Conservation (phyloP, 192 early-diverging fungal genomes). For the Irineochytrium annulatum region DNA sequence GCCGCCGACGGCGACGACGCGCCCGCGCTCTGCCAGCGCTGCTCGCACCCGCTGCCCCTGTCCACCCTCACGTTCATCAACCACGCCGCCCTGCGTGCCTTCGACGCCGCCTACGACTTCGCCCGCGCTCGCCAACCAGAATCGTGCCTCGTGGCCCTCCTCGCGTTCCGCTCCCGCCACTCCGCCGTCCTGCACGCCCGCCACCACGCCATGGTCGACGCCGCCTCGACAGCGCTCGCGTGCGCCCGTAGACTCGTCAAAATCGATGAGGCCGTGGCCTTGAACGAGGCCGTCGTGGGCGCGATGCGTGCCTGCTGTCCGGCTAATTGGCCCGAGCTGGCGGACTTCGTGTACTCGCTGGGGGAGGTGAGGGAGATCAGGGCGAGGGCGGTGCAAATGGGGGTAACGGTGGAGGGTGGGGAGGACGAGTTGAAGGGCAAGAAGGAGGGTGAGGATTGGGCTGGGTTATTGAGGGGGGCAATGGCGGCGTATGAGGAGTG, state of each 20-base stretch:
- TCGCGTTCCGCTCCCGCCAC: constrained; percentile 29
- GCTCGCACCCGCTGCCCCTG: background rate
- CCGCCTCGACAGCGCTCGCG: constrained; percentile 34
- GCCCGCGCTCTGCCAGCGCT: background rate
- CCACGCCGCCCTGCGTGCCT: too few species aligned
- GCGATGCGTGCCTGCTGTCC: constrained; percentile 44
- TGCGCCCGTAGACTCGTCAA: constrained; percentile 19
- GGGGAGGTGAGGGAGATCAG: constrained; percentile 56
- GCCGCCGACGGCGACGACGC: background rate
- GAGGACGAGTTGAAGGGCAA: background rate
- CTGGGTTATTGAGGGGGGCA: constrained; percentile 39
- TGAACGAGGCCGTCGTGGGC: constrained; percentile 31
- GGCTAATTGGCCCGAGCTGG: constrained; percentile 56
- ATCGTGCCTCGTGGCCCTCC: constrained; percentile 40
- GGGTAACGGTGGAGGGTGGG: constrained; percentile 37
- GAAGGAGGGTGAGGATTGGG: constrained; percentile 5
- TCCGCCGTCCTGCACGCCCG: constrained; percentile 38
- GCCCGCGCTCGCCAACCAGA: constrained; percentile 48
- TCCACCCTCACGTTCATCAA: background rate
- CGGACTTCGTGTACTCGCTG: constrained; percentile 51
- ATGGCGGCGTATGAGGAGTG: constrained; percentile 24
- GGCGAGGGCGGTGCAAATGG: constrained; percentile 36
- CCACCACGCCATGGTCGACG: constrained; percentile 44
- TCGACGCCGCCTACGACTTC: constrained; percentile 34
- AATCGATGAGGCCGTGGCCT: constrained; percentile 28